phyloP scores from a whole-genome alignment of 2,329 filamentous ascomycete genomes.

The Nigrospora oryzae region DNA sequence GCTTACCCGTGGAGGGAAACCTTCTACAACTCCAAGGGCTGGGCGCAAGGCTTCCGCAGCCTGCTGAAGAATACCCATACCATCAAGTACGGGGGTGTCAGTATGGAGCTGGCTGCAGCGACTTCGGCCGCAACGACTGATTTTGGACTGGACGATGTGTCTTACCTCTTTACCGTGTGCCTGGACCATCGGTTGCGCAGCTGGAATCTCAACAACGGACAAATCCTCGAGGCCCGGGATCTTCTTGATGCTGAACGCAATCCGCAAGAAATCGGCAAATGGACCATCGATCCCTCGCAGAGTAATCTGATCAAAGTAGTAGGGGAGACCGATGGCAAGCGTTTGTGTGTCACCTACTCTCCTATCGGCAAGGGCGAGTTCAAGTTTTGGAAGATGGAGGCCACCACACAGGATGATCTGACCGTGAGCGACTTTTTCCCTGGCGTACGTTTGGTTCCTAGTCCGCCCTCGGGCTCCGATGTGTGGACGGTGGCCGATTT shows the following conservation, averaged over 20 bases:
- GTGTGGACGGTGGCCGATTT: conserved; percentile 79
- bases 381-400: conserved; percentile 79
- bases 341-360: conserved; percentile 71
- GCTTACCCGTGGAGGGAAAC: conserved; percentile 57
- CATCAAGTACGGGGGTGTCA: conserved; percentile 53
- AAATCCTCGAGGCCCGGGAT: conserved; percentile 68
- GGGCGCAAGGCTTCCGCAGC: conserved; percentile 58
- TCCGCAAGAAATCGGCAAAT: conserved; percentile 61
- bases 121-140: conserved; percentile 51
- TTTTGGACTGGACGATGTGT: conserved; percentile 38
- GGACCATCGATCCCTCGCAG: conserved; percentile 72
- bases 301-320: conserved; percentile 69
- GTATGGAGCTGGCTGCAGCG: conserved; percentile 60
- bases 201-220: conserved; percentile 81
- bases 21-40: conserved; percentile 66
- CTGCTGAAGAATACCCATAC: conserved; percentile 57
- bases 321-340: conserved; percentile 42
- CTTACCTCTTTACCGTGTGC: conserved; percentile 69
- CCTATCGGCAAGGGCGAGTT: conserved; percentile 83
- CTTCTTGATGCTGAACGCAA: conserved; percentile 61
- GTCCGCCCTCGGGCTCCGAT: conserved; percentile 60
- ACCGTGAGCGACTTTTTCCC: conserved; percentile 67
- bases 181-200: conserved; percentile 83
- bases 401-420: conserved; percentile 55
- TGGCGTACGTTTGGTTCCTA: conserved; percentile 53